Conservation (phyloP, 495 filamentous ascomycete species). For the Aspergillus diversus region DNA sequence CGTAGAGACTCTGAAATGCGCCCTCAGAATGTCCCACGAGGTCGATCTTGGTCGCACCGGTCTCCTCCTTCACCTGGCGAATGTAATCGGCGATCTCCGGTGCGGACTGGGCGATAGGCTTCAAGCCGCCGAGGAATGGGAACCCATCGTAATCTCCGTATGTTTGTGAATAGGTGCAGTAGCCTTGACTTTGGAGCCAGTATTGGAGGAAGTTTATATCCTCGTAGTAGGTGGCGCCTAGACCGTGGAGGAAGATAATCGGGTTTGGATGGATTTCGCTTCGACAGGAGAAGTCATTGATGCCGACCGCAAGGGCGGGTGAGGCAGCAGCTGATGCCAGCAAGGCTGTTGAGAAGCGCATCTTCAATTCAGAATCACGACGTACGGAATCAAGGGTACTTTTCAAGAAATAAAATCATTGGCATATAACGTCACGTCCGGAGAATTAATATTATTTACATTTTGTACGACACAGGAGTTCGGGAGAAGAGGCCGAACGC, state of each 20-base stretch:
- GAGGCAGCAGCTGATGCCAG: constrained; percentile 6
- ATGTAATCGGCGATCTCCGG: constrained; percentile 54
- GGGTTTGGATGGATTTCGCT: constrained; percentile 47
- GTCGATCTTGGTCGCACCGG: constrained; percentile 50
- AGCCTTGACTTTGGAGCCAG: constrained; percentile 53
- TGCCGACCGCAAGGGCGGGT: constrained; percentile 26
- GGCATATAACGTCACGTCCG: too few species aligned
- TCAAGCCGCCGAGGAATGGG: constrained; percentile 51
- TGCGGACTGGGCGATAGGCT: constrained; percentile 49
- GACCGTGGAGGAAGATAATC: constrained; percentile 55
- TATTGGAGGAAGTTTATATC: constrained; percentile 56
- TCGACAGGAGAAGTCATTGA: constrained; percentile 48
- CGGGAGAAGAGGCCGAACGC: too few species aligned
- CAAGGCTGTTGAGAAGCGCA: too few species aligned
- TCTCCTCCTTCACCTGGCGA: constrained; percentile 41
- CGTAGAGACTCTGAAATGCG: constrained; percentile 55
- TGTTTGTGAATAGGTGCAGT: constrained; percentile 56
- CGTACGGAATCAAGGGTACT: too few species aligned
- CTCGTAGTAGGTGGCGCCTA: constrained; percentile 54
- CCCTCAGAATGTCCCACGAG: constrained; percentile 61
- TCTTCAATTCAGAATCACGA: too few species aligned
- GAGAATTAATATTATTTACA: too few species aligned
- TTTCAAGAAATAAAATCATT: too few species aligned
- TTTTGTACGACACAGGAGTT: too few species aligned
- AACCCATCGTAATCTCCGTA: constrained; percentile 55